A percentile compares a stretch with the other conserved stretches of the same genome.
Conservation (phyloP, 2,329 filamentous ascomycete genomes). For the Sporothrix humicola region DNA sequence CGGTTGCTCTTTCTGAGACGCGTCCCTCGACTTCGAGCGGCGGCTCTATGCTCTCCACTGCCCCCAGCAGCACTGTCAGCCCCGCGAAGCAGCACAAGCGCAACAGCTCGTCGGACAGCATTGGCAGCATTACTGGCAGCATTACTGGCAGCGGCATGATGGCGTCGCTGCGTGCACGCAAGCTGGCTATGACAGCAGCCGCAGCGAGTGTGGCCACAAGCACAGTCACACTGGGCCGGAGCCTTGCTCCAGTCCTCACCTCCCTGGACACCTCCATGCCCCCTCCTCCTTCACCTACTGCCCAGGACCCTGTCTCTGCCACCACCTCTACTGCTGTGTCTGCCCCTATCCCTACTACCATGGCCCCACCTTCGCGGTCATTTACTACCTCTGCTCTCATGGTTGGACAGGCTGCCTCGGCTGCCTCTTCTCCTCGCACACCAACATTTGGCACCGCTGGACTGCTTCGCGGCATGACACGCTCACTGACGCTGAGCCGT, state of each 20-base stretch:
- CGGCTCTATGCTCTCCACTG: conserved; percentile 27
- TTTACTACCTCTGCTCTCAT: conserved; percentile 11
- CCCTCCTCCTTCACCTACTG: conserved; percentile 8
- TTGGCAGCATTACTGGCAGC: conserved; percentile 26
- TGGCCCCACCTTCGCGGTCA: conserved; percentile 14
- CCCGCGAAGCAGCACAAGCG: conserved; percentile 28
- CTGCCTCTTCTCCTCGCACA: conserved; percentile 47
- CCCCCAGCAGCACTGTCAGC: conserved; percentile 23
- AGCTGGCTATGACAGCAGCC: conserved; percentile 51
- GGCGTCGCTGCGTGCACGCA: conserved; percentile 51
- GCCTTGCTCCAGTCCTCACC: conserved; percentile 39
- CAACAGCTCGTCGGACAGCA: conserved; percentile 29
- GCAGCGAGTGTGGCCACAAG: conserved; percentile 42
- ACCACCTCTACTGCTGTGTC: neutral
- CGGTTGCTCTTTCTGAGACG: conserved; percentile 1
- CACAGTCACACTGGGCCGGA: conserved; percentile 35
- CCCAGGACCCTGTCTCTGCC: neutral
- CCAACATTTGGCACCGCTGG: conserved; percentile 45
- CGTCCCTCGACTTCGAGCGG: conserved; percentile 27
- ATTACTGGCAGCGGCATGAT: conserved; percentile 27
- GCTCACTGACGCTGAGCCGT: conserved; percentile 62
- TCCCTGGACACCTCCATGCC: neutral
- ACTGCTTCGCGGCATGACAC: conserved; percentile 56
- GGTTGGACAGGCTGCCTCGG: neutral
- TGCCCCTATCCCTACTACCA: neutral